These are phyloP conservation scores for Tetraselmis striata DNA, from an alignment of 139 green algal genomes.

Conservation along the genomic window DNA sequence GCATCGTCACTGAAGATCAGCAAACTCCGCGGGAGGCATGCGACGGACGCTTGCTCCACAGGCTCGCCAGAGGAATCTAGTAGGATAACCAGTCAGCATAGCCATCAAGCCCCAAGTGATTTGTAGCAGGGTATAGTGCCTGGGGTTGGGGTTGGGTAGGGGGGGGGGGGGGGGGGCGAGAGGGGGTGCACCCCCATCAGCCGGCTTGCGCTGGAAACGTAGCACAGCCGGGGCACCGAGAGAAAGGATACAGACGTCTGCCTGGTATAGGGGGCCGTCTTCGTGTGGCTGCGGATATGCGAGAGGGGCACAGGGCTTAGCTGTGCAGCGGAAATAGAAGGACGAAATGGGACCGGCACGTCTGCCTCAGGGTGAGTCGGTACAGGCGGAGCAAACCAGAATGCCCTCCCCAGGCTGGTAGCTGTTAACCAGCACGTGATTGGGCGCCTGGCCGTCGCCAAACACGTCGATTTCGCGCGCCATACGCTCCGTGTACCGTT, in stretches of 20 bases:
- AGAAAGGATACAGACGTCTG: slow-evolving; percentile 51
- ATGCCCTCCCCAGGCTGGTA: slow-evolving; percentile 63
- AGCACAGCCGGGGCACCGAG: slow-evolving; percentile 49
- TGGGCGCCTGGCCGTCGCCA: slow-evolving; percentile 21
- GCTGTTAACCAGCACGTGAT: slow-evolving; percentile 64
- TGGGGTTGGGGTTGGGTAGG: no score
- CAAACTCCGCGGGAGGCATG: slow-evolving; percentile 40
- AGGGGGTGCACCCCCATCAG: no score
- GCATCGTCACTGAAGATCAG: slow-evolving; percentile 49
- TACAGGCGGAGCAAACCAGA: slow-evolving; percentile 18
- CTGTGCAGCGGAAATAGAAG: no score
- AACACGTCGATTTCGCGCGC: slow-evolving; percentile 11
- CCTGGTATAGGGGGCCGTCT: slow-evolving; percentile 53
- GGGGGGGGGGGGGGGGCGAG: no score
- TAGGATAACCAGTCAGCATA: no score
- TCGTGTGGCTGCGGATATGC: slow-evolving; percentile 37
- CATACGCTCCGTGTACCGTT: slow-evolving; percentile 28
- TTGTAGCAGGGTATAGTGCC: no score
- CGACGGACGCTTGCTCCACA: neutral
- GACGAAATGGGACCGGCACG: no score
- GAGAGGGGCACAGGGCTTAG: no score
- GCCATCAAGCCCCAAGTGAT: no score
- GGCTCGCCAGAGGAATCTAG: no score
- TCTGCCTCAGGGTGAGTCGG: neutral
- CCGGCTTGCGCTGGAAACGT: slow-evolving; percentile 43